Conservation (phyloP, 768 basidiomycete genomes). For the Phaeolepiota aurea region DNA sequence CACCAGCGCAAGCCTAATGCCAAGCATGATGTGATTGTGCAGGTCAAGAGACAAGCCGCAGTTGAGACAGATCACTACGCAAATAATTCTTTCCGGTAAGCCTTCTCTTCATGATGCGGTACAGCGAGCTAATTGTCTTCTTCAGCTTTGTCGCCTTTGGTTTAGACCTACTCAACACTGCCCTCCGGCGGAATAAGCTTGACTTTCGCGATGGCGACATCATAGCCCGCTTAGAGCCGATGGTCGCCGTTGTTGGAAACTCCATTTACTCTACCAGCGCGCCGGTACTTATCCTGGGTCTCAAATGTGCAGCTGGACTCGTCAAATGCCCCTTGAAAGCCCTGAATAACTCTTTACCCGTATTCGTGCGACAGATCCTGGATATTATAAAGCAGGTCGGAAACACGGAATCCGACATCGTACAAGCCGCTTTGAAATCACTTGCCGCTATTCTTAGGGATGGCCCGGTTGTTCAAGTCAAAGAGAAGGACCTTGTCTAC, state of each 20-base stretch:
- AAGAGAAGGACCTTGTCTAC: slow-evolving; percentile 84
- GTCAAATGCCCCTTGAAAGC: slow-evolving; percentile 77
- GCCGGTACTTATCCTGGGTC: slow-evolving; percentile 62
- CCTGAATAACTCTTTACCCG: slow-evolving; percentile 67
- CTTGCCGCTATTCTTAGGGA: slow-evolving; percentile 89
- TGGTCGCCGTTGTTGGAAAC: slow-evolving; percentile 84
- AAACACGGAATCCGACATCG: slow-evolving; percentile 82
- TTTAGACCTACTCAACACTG: slow-evolving; percentile 83
- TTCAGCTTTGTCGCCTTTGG: slow-evolving; percentile 84
- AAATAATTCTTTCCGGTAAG: slow-evolving; percentile 82
- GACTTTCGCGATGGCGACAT: slow-evolving; percentile 71
- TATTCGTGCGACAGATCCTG: slow-evolving; percentile 78
- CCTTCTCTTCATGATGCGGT: slow-evolving; percentile 1
- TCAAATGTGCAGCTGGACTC: slow-evolving; percentile 76
- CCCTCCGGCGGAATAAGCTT: slow-evolving; percentile 78
- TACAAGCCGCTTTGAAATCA: slow-evolving; percentile 82
- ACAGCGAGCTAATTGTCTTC: slow-evolving; percentile 3
- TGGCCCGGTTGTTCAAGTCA: slow-evolving; percentile 68
- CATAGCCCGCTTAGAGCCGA: slow-evolving; percentile 77
- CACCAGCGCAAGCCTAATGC: slow-evolving; percentile 23
- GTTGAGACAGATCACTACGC: slow-evolving; percentile 61
- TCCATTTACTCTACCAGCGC: slow-evolving; percentile 81
- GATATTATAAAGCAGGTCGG: slow-evolving; percentile 76
- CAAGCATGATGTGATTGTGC: slow-evolving; percentile 62
- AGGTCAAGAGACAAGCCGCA: slow-evolving; percentile 59